These are phyloP conservation scores for Parietaria judaica DNA, from an alignment of 306 rosid species.

Conservation along the genomic window DNA sequence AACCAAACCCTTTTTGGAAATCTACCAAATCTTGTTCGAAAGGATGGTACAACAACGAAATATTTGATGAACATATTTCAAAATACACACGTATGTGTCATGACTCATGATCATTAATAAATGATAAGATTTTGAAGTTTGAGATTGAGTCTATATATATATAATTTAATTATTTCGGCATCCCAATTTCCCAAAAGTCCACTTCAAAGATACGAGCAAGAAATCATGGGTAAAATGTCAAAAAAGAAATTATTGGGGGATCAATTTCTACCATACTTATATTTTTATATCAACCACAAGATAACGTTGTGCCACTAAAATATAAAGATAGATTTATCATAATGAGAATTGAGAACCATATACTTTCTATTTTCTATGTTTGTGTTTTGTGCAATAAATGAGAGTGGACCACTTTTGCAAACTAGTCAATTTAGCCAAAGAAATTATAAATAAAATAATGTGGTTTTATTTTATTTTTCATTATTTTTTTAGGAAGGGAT, in stretches of 20 bases:
- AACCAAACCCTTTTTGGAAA: background rate
- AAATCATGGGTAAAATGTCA: background rate
- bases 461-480: constrained; percentile 2
- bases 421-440: background rate
- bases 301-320: constrained; percentile 22
- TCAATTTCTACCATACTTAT: background rate
- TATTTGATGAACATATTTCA: background rate
- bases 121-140: constrained; percentile 6
- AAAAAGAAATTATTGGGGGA: background rate
- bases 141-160: background rate
- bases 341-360: constrained; percentile 35
- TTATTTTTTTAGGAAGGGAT: background rate
- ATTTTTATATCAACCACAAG: constrained; percentile 28
- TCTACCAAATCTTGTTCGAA: background rate
- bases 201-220: background rate
- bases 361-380: constrained; percentile 21
- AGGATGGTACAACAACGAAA: background rate
- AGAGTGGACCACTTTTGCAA: constrained; percentile 24
- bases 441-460: background rate
- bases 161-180: background rate
- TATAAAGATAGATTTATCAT: constrained; percentile 19
- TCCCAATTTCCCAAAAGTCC: background rate
- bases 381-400: constrained; percentile 24
- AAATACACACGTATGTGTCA: background rate
- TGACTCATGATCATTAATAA: too few relatives aligned